Base-by-base conservation (phyloP, 2,329 filamentous ascomycete genomes). In the Cylindrodendrum hubeiense region DNA sequence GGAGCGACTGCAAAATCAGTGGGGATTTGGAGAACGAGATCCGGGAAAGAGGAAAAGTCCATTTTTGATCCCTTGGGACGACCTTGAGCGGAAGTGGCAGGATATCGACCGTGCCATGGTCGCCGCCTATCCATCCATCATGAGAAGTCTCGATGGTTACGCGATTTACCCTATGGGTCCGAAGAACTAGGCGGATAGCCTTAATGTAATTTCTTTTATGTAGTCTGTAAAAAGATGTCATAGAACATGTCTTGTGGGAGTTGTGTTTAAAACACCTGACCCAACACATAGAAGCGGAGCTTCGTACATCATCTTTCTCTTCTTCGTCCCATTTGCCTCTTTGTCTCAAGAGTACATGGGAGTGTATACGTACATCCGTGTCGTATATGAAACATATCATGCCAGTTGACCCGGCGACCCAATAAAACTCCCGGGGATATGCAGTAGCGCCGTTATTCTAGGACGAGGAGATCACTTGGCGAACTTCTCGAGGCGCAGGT, bases 401-500 rank as follows among this genome's bases (percentile, higher is more conserved):
- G 19, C 47, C 7, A 33, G 28, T 33, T 12, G 17, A 33, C 33
- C 26, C 19, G 17, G 47, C n/a, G 28, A 50, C 47, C 28, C 19
- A 50, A 50, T 6, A 13, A 49, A 33, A 13, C 26, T 19, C 28
- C 47, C 10, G 5, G 28, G 8, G 28, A 39, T 30, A 33, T 50
- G 19, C 7, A 13, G n/a, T 13, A 33, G 47, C n/a, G 26, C 12
- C 9, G 13, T 33, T 0, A 28, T 12, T 34, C 28, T 13, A 33
- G 33, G 21, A n/a, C 28, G 26, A 22, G 12, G n/a, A 13, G 5
- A 13, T 30, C 30, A 50, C n/a, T 50, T 28, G 15, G 72, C 65
- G 41, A 78, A 74, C 64, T 80, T 81, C 69, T 87, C 86, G 33
- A 88, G 77, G 75, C 84, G 87, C 80, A 99, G 77, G 78, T 98